Evolutionary conservation across 805 yeast genomes (phyloP), one percentile per base, ranked within the genome.

Genomic region (Lipomyces sp.): DNA sequence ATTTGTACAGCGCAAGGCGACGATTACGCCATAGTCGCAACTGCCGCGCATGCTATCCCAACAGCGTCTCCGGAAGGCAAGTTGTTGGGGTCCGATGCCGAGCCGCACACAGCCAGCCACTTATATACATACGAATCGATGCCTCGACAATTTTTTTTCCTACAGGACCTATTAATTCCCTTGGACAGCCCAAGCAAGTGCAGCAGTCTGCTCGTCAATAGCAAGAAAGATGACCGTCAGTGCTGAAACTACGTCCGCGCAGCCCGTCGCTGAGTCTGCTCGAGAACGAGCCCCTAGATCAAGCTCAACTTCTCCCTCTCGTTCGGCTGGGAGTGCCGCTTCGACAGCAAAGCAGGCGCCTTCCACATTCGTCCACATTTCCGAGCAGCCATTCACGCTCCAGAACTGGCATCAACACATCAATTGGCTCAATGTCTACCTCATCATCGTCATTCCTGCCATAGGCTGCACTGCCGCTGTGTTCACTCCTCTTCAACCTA

Each of bases 351-450:
- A 62, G 59, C 65, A 53, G 13, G 66, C 53, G 15, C 54, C 65
- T 4, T n/a, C 58, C 33, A 29, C 60, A 32, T 68, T 57, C 54
- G 68, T 77, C 57, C 92, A 87, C 76, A 86, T 89, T 60, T 82
- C 89, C 35, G 93, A 90, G 74, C 82, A 88, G 78, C 89, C 92
- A 6, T 86, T 90, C 87, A 89, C 93, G n/a, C 75, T 85, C 69
- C 70, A 83, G 72, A 90, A 90, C 78, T 89, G 92, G 87, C 81
- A 86, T 75, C 78, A 85, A 71, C 90, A 89, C 78, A 80, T 90
- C 69, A 89, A 89, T 77, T 90, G 96, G 96, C 80, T 86, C 71
- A 88, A 90, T 75, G 77, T 87, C 58, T 76, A 83, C 13, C 79
- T 87, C 67, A 85, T 87, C 34, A 79, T 85, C 51, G 70, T 85